phyloP scores from a whole-genome alignment of 345 rosid genomes.

The Durio zibethinus region DNA sequence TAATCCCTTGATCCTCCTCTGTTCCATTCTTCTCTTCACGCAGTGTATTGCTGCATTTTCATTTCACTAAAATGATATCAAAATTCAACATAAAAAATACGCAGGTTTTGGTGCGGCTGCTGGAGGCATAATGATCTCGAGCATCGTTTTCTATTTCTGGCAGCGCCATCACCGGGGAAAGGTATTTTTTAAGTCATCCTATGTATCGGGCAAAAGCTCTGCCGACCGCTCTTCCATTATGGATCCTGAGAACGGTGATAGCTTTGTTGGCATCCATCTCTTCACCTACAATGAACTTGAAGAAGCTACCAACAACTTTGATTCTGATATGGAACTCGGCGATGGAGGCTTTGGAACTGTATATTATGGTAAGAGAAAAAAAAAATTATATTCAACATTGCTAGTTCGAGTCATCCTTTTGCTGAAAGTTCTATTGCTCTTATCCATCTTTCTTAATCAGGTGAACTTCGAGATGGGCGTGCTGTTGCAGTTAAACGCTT shows the following conservation, averaged over 20 bases:
- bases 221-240: constrained; percentile 38
- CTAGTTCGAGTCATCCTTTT: neutral
- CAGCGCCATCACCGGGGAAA: constrained; percentile 28
- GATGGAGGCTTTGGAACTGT: constrained; percentile 96
- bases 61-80: neutral
- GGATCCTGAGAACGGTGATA: constrained; percentile 46
- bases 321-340: constrained; percentile 67
- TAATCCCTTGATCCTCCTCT: neutral
- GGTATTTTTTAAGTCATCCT: constrained; percentile 28
- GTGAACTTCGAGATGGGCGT: constrained; percentile 74
- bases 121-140: constrained; percentile 20
- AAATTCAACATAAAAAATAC: neutral
- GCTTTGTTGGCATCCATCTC: constrained; percentile 40
- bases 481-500: constrained; percentile 82
- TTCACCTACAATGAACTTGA: constrained; percentile 67
- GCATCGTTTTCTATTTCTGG: constrained; percentile 13
- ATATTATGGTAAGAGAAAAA: constrained; percentile 49
- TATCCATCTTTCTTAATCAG: constrained; percentile 21
- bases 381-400: neutral
- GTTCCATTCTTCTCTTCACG: neutral
- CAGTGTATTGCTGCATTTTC: neutral
- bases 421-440: neutral
- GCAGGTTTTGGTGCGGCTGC: constrained; percentile 29
- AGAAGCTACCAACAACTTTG: constrained; percentile 69
- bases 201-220: constrained; percentile 33